Evolutionary conservation across 768 basidiomycete species (phyloP), one percentile per base, ranked within the genome.

Genomic region (Chalciporus pseudorubinellus): DNA sequence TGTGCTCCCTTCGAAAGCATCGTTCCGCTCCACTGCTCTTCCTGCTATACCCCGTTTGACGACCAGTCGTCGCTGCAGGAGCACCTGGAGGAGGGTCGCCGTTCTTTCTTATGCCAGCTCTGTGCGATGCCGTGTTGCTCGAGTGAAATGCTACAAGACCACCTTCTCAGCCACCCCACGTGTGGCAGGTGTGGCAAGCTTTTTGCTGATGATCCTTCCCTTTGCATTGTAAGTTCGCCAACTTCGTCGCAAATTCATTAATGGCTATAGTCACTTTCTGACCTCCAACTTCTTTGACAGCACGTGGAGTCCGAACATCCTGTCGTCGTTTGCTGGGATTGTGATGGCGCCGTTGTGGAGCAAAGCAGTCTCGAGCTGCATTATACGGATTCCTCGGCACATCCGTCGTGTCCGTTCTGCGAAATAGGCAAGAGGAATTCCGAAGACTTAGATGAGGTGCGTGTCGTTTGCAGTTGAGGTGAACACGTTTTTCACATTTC

Each of bases 301-400:
- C 65, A 67, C 3, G 44, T 61, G 24, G 61, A 58, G 9, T 50
- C 47, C 1, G 59, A 56, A 22, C 65, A 66, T 34, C 59, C 59
- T 1, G 53, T 50, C 12, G 56, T 68, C 14, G 63, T 65, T 33
- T 68, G 65, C 50, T 67, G 65, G 65, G 65, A 68, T 21, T 67
- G 65, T 28, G 61, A 56, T 31, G 66, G 65, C 5, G 39, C 54
- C 1, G 58, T 67, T 5, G 44, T 67, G 12, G 66, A 63, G 9
- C 57, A 42, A 13, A 44, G 31, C 18, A 48, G 31, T 46, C 56
- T 66, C 31, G 60, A 57, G 14, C 46, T 39, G 21, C 65, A 66
- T 39, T 67, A 65, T 12, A 38, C 57, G 16, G 64, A 60, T 4
- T 63, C 57, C 20, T 13, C 59, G 16, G 46, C 46, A 13, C 65